Conservation (phyloP, 441 rosid genomes). For the Eruca vesicaria region DNA sequence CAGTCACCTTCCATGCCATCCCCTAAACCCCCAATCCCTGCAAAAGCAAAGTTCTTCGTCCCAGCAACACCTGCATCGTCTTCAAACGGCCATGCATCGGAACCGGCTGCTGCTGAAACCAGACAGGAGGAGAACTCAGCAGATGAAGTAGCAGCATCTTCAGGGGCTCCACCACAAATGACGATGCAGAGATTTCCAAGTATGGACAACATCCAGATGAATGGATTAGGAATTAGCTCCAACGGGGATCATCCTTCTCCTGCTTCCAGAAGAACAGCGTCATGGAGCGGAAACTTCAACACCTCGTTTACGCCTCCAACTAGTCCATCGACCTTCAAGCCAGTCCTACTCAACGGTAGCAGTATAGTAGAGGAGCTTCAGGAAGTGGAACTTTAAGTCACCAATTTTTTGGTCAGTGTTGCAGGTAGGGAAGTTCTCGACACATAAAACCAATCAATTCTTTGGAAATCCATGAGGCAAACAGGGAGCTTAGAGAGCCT, state of each 20-base stretch:
- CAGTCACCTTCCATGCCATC: slow-evolving; percentile 67
- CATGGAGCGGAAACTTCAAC: slow-evolving; percentile 82
- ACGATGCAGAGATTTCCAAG: slow-evolving; percentile 72
- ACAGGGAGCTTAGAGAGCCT: slow-evolving; percentile 1
- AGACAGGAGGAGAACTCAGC: slow-evolving; percentile 40
- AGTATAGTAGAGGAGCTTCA: slow-evolving; percentile 80
- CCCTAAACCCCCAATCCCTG: slow-evolving; percentile 65
- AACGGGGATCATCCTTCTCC: slow-evolving; percentile 36
- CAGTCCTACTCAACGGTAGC: slow-evolving; percentile 30
- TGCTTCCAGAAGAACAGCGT: slow-evolving; percentile 72
- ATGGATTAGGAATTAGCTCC: slow-evolving; percentile 25
- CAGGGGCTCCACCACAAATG: slow-evolving; percentile 27
- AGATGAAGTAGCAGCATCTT: slow-evolving; percentile 44
- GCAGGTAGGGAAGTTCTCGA: slow-evolving; percentile 1
- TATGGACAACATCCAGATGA: slow-evolving; percentile 58
- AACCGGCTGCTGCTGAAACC: slow-evolving; percentile 48
- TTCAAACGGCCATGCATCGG: slow-evolving; percentile 48
- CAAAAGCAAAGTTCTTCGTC: slow-evolving; percentile 79
- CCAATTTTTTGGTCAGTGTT: slow-evolving; percentile 10
- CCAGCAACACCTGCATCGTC: slow-evolving; percentile 54
- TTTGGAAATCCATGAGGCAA: slow-evolving; percentile 6
- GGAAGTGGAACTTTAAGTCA: slow-evolving; percentile 69
- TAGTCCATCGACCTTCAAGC: slow-evolving; percentile 28
- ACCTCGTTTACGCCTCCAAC: slow-evolving; percentile 37
- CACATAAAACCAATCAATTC: slow-evolving; percentile 3